Percentiles rank a stretch among this genome's conserved stretches.
phyloP scores from a whole-genome alignment of 805 yeast species.

The Pichia paraexigua region DNA sequence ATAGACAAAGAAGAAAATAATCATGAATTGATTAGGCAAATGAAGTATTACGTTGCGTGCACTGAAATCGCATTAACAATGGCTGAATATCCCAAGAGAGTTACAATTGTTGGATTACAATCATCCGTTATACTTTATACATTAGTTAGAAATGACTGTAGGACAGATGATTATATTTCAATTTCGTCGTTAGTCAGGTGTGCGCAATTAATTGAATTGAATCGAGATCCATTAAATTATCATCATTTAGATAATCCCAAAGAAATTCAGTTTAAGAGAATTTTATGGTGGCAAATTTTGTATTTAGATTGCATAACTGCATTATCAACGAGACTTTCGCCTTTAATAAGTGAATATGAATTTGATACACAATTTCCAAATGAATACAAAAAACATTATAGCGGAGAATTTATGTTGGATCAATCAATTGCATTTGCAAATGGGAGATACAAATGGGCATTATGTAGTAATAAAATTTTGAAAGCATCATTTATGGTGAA shows the following conservation, averaged over 20 bases:
- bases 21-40: conserved; percentile 33
- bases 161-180: conserved; percentile 46
- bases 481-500: conserved; percentile 9
- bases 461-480: conserved; percentile 16
- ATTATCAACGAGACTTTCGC: conserved; percentile 46
- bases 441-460: conserved; percentile 40
- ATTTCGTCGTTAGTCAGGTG: conserved; percentile 49
- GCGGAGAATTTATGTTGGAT: conserved; percentile 32
- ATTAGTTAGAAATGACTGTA: conserved; percentile 45
- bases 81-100: conserved; percentile 43
- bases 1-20: conserved; percentile 24
- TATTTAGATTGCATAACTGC: conserved; percentile 51
- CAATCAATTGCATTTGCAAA: conserved; percentile 42
- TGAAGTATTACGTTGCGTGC: conserved; percentile 41
- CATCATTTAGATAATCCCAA: conserved; percentile 40
- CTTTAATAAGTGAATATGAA: conserved; percentile 44
- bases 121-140: conserved; percentile 36
- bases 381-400: conserved; percentile 24
- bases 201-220: conserved; percentile 47
- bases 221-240: conserved; percentile 48
- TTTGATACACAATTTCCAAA: conserved; percentile 51
- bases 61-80: conserved; percentile 41
- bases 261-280: conserved; percentile 41
- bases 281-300: conserved; percentile 59
- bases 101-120: conserved; percentile 32